Evolutionary conservation across 306 rosid genomes (phyloP), one percentile per base, ranked within the genome.

Genomic region (Cucurbita ficifolia): DNA sequence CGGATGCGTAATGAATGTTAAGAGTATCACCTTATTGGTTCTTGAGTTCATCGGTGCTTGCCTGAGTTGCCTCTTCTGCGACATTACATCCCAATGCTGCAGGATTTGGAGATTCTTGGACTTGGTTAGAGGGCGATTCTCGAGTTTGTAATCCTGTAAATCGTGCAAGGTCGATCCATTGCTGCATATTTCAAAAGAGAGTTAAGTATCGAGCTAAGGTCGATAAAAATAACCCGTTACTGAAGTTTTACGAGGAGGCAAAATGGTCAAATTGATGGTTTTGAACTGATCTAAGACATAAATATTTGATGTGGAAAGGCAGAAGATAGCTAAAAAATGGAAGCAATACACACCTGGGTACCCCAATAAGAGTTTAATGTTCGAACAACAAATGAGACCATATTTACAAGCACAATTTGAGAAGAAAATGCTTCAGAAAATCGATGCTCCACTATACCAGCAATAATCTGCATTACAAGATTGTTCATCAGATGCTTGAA

Each of bases 161-260:
- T 72, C 92, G 96, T 22, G 97, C 98, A 5, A 90, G 79, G 85
- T 93, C 98, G 81, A 93, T 75, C 98, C 98, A 90, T 93, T 93
- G 98, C 97, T 93, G 94, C 92, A 84, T 71, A 70, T 79, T 57
- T 53, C 48, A 50, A 77, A 70, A 59, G 73, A 39, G 13, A 77
- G 52, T 77, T 18, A 22, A 49, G 21, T 40, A 46, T 63, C 43
- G 42, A 38, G 24, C 18, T 6, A 7, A 29, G 22, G 42, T 39
- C 39, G 21, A 61, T 8, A 17, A 40, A 7, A 42, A 59, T 9
- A 59, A 5, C 18, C 33, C 43, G 14, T 59, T 59, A 12, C 40
- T 1, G 14, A 38, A 38, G 11, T 21, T 10, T 3, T 58, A 1
- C 9, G 40, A 58, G 1, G 40, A 63, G 16, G 35, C 33, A 39